Conservation (phyloP, 768 basidiomycete genomes). For the Boletales sp. region DNA sequence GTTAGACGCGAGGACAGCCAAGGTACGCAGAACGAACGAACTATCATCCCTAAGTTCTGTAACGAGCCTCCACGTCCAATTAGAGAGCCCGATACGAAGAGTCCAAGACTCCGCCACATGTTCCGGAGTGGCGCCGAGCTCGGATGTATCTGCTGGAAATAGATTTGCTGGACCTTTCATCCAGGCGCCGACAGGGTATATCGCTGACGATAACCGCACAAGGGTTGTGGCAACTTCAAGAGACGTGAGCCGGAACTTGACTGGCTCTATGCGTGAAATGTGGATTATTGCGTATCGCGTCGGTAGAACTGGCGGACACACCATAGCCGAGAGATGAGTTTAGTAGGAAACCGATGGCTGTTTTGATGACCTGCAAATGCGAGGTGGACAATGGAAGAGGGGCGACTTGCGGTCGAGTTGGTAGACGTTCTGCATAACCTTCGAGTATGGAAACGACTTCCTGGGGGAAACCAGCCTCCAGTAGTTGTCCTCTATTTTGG, state of each 20-base stretch:
- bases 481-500: slow-evolving; percentile 65
- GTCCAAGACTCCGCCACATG: slow-evolving; percentile 56
- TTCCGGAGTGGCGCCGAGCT: slow-evolving; percentile 19
- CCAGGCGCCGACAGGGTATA: slow-evolving; percentile 79
- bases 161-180: slow-evolving; percentile 27
- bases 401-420: slow-evolving; percentile 31
- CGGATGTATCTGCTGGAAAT: slow-evolving; percentile 19
- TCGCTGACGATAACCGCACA: slow-evolving; percentile 58
- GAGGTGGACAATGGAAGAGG: slow-evolving; percentile 53
- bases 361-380: slow-evolving; percentile 72
- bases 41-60: slow-evolving; percentile 71
- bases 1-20: background rate
- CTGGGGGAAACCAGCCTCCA: slow-evolving; percentile 70
- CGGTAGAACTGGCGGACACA: slow-evolving; percentile 30
- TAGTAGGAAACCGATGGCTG: slow-evolving; percentile 72
- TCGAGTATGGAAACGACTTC: slow-evolving; percentile 64
- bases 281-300: slow-evolving; percentile 1
- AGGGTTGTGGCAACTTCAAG: slow-evolving; percentile 67
- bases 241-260: slow-evolving; percentile 63
- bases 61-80: slow-evolving; percentile 78
- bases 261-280: slow-evolving; percentile 49
- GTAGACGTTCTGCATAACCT: slow-evolving; percentile 51
- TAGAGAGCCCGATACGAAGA: slow-evolving; percentile 59
- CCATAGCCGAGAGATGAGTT: slow-evolving; percentile 79
- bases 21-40: slow-evolving; percentile 29